These are phyloP conservation scores for Pyricularia grisea DNA, from an alignment of 2,329 filamentous ascomycete species.

Conservation along the genomic window DNA sequence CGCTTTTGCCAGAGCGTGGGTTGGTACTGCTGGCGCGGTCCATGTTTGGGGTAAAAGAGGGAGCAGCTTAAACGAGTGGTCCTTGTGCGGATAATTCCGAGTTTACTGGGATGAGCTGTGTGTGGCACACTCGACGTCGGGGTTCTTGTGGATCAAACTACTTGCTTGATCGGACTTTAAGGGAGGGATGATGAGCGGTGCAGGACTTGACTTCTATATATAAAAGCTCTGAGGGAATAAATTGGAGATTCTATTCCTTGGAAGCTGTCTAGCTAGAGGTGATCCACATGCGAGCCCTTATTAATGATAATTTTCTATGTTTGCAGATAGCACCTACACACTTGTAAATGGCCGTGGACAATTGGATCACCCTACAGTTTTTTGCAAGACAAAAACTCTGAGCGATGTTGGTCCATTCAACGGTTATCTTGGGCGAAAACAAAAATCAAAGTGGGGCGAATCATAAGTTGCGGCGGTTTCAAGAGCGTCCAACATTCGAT, in stretches of 20 bases:
- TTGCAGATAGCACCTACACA: too few species aligned
- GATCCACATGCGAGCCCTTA: neutral
- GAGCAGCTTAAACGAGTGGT: neutral
- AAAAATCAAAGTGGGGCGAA: neutral
- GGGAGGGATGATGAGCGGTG: neutral
- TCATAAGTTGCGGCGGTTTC: neutral
- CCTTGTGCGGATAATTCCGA: neutral
- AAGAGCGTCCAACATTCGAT: neutral
- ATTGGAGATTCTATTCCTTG: neutral
- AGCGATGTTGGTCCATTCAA: neutral
- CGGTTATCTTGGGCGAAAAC: neutral
- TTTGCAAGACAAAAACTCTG: neutral
- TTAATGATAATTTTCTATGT: too few species aligned
- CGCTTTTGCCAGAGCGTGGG: conserved; percentile 1
- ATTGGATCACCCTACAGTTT: too few species aligned
- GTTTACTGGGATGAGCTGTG: neutral
- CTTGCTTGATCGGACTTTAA: neutral
- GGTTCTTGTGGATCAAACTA: neutral
- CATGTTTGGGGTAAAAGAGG: neutral
- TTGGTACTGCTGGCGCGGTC: neutral
- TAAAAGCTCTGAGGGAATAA: neutral
- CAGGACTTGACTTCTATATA: neutral
- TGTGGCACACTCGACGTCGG: neutral
- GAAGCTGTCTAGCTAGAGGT: neutral
- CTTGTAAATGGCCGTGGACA: too few species aligned